A percentile compares a stretch with the other conserved stretches of the same genome.
Conservation (phyloP, 2,329 filamentous ascomycete genomes). For the Penicillium sclerotiorum region DNA sequence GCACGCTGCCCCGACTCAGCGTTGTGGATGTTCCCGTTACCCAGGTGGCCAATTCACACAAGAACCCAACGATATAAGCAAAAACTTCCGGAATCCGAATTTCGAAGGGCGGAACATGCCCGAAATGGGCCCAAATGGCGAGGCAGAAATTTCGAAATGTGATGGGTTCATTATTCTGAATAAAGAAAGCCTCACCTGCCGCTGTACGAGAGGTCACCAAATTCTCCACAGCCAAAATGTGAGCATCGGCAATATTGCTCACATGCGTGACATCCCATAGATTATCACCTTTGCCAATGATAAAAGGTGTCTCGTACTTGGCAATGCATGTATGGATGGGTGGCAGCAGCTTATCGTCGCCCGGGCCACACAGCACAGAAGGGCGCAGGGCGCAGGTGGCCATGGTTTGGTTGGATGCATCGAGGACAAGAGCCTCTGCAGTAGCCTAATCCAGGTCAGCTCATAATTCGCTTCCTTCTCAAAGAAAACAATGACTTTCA, state of each 20-base stretch:
- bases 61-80: constrained; percentile 52
- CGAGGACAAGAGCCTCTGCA: constrained; percentile 46
- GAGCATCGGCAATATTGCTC: constrained; percentile 48
- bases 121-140: constrained; percentile 52
- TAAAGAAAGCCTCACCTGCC: constrained; percentile 49
- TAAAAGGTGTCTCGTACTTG: constrained; percentile 45
- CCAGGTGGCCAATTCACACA: constrained; percentile 53
- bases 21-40: constrained; percentile 48
- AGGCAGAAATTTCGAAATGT: constrained; percentile 49
- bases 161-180: constrained; percentile 51
- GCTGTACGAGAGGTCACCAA: constrained; percentile 42
- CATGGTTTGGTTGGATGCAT: constrained; percentile 37
- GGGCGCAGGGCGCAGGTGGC: constrained; percentile 47
- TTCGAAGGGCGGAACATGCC: constrained; percentile 50
- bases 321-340: constrained; percentile 48
- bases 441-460: constrained; percentile 36
- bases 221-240: constrained; percentile 49
- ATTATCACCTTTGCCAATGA: constrained; percentile 45
- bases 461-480: constrained; percentile 1
- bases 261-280: constrained; percentile 50
- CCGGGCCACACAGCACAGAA: constrained; percentile 48
- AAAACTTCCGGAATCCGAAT: constrained; percentile 52
- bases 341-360: constrained; percentile 46
- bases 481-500: no score
- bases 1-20: constrained; percentile 57